Conservation (phyloP, 192 early-diverging fungal genomes). For the Coemansia javaensis region DNA sequence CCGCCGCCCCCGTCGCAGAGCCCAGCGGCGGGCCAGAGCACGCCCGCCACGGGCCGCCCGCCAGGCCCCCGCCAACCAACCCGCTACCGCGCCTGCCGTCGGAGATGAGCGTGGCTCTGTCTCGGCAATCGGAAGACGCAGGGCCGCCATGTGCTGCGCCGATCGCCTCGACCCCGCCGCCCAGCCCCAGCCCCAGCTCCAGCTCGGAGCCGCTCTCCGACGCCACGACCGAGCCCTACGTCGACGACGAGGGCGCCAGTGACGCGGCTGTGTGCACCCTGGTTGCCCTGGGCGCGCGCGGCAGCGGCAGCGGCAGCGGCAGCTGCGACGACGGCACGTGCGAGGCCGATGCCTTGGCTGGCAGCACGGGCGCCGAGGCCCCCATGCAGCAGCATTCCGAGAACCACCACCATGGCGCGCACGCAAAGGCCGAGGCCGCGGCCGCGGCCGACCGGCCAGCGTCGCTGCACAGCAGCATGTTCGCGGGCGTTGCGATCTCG, state of each 20-base stretch:
- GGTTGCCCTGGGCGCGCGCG: conserved; percentile 1
- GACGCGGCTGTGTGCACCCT: conserved; percentile 28
- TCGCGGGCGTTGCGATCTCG: conserved; percentile 3
- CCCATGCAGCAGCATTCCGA: background rate
- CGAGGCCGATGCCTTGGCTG: background rate
- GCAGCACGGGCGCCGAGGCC: too few species aligned
- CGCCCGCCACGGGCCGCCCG: conserved; percentile 11
- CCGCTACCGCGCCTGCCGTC: conserved; percentile 26
- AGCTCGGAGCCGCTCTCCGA: conserved; percentile 1
- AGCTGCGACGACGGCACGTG: conserved; percentile 1
- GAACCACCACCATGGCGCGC: background rate
- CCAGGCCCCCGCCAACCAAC: conserved; percentile 28
- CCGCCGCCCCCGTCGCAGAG: too few species aligned
- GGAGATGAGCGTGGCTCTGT: conserved; percentile 6
- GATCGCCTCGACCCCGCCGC: too few species aligned
- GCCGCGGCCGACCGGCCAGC: conserved; percentile 39
- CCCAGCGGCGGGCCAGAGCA: background rate
- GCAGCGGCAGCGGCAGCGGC: background rate
- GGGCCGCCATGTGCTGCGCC: too few species aligned
- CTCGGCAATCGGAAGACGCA: background rate
- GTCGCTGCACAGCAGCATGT: conserved; percentile 21
- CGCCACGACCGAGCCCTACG: conserved; percentile 1
- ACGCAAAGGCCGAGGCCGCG: too few species aligned
- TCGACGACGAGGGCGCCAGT: conserved; percentile 13
- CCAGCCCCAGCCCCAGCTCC: too few species aligned